These are phyloP conservation scores for Xylariales sp. DNA, from an alignment of 2,329 filamentous ascomycete species.

Conservation along the genomic window DNA sequence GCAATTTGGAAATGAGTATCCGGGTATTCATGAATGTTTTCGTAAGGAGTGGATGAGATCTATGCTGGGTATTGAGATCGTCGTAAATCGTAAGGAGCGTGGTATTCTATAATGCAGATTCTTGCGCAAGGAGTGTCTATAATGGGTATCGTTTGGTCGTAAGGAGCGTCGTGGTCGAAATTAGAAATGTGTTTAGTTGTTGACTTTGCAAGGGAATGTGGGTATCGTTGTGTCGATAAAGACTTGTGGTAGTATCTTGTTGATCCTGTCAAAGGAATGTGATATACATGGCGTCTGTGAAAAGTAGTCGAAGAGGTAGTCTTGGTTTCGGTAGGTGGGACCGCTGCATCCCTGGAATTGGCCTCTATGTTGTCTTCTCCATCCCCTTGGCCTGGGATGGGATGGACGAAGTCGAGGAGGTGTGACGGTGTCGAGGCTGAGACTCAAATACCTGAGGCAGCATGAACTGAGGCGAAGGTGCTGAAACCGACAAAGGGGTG, in stretches of 20 bases:
- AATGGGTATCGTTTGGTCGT: slow-evolving; percentile 36
- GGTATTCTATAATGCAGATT: slow-evolving; percentile 26
- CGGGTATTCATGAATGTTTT: slow-evolving; percentile 25
- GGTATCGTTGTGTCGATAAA: slow-evolving; percentile 31
- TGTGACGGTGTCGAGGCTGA: slow-evolving; percentile 27
- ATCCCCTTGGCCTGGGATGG: slow-evolving; percentile 31
- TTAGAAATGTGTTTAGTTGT: slow-evolving; percentile 28
- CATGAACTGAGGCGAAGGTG: slow-evolving; percentile 29
- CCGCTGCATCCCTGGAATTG: too few relatives aligned
- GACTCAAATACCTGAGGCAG: slow-evolving; percentile 27
- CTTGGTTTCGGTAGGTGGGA: too few relatives aligned
- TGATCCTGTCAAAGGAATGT: slow-evolving; percentile 32
- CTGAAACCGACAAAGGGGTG: slow-evolving; percentile 27
- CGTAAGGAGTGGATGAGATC: slow-evolving; percentile 32
- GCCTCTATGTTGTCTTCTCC: slow-evolving; percentile 23
- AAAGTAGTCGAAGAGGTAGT: too few relatives aligned
- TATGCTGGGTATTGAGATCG: slow-evolving; percentile 30
- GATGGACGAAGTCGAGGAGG: slow-evolving; percentile 28
- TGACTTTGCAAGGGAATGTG: slow-evolving; percentile 26
- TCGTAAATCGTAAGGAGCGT: slow-evolving; percentile 31
- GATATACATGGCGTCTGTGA: slow-evolving; percentile 30
- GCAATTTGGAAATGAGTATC: slow-evolving; percentile 43
- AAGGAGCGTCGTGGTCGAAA: slow-evolving; percentile 31
- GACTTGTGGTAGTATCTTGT: slow-evolving; percentile 24
- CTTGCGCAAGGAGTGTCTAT: slow-evolving; percentile 41